A percentile compares a stretch with the other conserved stretches of the same genome.
Evolutionary conservation across 2,329 filamentous ascomycete species (phyloP).

Genomic region (Allantophomopsis cytisporea): DNA sequence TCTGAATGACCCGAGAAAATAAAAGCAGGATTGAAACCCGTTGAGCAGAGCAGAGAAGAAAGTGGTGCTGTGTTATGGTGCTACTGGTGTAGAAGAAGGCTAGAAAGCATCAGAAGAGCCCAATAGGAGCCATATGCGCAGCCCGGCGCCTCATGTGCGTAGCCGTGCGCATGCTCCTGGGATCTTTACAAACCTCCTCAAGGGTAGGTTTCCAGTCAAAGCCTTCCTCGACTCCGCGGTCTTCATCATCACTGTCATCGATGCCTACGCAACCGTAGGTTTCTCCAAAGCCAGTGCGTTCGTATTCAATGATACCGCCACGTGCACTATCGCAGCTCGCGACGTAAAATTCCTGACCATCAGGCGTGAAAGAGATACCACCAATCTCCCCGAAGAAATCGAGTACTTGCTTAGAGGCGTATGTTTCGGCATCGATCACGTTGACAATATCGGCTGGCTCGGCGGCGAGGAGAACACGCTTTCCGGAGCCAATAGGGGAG

Average conservation of each 20-base stretch:
- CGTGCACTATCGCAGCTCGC: conserved; percentile 52
- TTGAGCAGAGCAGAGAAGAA: too few species aligned
- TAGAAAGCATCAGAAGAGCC: too few species aligned
- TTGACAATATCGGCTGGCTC: conserved; percentile 65
- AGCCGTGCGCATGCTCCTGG: conserved; percentile 1
- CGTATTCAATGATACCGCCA: conserved; percentile 36
- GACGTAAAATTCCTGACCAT: conserved; percentile 54
- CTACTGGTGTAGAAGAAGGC: too few species aligned
- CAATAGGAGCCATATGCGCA: neutral
- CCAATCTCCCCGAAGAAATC: conserved; percentile 67
- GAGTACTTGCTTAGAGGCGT: conserved; percentile 51
- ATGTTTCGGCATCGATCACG: conserved; percentile 55
- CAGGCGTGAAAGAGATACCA: conserved; percentile 52
- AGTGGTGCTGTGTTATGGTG: too few species aligned
- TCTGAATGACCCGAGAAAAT: too few species aligned
- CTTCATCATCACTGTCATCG: conserved; percentile 1
- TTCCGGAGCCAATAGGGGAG: conserved; percentile 56
- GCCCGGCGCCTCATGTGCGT: neutral
- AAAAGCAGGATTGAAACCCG: too few species aligned
- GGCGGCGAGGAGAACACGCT: conserved; percentile 53
- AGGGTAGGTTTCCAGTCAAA: conserved; percentile 2
- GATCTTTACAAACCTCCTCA: conserved; percentile 1
- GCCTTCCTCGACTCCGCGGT: neutral
- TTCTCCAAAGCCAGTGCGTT: conserved; percentile 15
- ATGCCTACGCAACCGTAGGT: conserved; percentile 8